A percentile compares a stretch with the other conserved stretches of the same genome.
Conservation (phyloP, 305 asterid species). For the Solanum hybrid region DNA sequence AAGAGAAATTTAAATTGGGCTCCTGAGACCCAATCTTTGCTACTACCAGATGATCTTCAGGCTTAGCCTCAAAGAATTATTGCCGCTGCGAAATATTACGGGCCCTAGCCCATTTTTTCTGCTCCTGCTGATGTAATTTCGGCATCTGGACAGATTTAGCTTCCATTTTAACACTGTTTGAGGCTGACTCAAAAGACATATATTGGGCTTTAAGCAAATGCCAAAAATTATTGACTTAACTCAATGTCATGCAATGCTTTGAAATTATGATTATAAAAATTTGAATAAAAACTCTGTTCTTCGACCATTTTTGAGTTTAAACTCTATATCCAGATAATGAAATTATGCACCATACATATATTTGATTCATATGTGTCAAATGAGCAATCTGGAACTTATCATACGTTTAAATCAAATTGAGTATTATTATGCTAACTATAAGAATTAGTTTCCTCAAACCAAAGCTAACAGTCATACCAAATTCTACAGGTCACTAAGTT, state of each 20-base stretch:
- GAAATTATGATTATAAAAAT: not conserved
- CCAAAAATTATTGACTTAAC: not conserved
- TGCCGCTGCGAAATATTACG: not conserved
- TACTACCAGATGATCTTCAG: not conserved
- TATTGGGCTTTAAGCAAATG: not conserved
- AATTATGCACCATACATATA: not conserved
- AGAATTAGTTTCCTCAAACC: not conserved
- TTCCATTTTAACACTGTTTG: not conserved
- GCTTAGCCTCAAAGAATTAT: not conserved
- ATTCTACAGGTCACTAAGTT: not conserved
- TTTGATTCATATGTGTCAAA: not conserved
- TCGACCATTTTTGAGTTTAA: not conserved
- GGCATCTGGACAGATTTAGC: not conserved
- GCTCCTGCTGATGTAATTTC: not conserved
- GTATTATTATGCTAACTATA: not conserved
- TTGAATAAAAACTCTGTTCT: not conserved
- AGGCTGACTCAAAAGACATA: not conserved
- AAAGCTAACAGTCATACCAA: not conserved
- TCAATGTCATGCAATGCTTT: not conserved
- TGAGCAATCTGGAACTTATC: not conserved
- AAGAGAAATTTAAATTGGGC: not conserved
- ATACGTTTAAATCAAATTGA: no score
- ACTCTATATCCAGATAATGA: not conserved
- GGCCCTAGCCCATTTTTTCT: not conserved
- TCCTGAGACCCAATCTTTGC: not conserved